Evolutionary conservation across 345 rosid species (phyloP).

Genomic region (Odontarrhena argentea): DNA sequence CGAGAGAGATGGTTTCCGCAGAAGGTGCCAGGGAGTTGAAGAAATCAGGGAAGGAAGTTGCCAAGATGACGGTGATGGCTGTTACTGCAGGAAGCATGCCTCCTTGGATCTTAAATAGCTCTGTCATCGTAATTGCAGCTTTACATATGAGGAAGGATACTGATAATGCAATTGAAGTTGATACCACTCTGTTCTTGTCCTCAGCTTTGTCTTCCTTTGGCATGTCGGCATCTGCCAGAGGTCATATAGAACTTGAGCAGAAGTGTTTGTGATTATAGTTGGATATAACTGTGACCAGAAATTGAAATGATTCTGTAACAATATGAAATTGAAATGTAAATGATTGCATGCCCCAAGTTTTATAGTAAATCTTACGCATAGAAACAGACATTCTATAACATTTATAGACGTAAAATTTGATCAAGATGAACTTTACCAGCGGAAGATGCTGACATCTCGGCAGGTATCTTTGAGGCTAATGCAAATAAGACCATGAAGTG

Average conservation of each 20-base stretch:
- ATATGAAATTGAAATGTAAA: too few species aligned
- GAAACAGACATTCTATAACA: not conserved
- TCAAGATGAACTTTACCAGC: conserved; percentile 43
- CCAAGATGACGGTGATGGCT: conserved; percentile 60
- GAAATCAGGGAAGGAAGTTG: conserved; percentile 64
- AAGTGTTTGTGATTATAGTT: not conserved
- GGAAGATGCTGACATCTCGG: conserved; percentile 54
- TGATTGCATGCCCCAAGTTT: not conserved
- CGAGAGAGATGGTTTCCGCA: conserved; percentile 63
- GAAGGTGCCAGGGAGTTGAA: conserved; percentile 66
- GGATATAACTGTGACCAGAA: not conserved
- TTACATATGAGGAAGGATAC: conserved; percentile 69
- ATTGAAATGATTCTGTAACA: not conserved
- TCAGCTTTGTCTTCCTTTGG: conserved; percentile 41
- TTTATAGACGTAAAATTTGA: not conserved
- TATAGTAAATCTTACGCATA: not conserved
- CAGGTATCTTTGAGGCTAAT: conserved; percentile 65
- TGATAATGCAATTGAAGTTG: conserved; percentile 60
- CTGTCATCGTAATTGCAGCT: conserved; percentile 52
- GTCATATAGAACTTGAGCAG: conserved; percentile 9
- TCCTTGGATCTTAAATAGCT: conserved; percentile 60
- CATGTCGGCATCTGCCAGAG: conserved; percentile 48
- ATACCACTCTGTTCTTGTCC: conserved; percentile 53
- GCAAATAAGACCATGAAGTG: conserved; percentile 69
- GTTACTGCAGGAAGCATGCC: conserved; percentile 68